Evolutionary conservation across 768 basidiomycete species (phyloP).

Genomic region (Collybia nuda): DNA sequence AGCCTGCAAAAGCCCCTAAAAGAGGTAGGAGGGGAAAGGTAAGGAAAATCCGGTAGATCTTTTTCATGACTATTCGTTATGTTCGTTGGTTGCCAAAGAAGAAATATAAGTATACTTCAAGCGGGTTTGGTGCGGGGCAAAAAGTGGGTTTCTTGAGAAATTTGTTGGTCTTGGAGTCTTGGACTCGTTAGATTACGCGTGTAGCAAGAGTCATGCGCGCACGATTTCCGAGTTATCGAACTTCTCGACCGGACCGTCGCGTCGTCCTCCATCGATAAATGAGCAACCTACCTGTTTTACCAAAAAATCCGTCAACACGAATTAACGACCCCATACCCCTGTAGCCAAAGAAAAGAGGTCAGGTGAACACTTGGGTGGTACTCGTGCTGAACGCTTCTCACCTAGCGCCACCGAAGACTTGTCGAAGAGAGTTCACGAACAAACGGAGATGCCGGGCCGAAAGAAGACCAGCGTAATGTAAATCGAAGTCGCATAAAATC

Average conservation of each 20-base stretch:
- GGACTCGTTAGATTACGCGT: slow-evolving; percentile 6
- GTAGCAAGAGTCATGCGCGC: slow-evolving; percentile 12
- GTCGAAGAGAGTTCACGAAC: too few species aligned
- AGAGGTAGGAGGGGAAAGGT: slow-evolving; percentile 3
- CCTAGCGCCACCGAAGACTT: too few species aligned
- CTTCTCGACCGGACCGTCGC: slow-evolving; percentile 9
- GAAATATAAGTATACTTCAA: slow-evolving; percentile 4
- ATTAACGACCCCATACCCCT: too few species aligned
- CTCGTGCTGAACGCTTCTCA: too few species aligned
- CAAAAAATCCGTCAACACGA: too few species aligned
- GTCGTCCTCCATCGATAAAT: too few species aligned
- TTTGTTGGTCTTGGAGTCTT: slow-evolving; percentile 1
- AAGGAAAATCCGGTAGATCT: slow-evolving; percentile 7
- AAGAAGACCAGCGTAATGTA: too few species aligned
- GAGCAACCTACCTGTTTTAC: too few species aligned
- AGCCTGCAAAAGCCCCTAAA: slow-evolving; percentile 1
- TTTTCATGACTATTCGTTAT: slow-evolving; percentile 6
- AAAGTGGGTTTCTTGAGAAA: background rate
- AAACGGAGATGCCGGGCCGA: too few species aligned
- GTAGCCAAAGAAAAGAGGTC: too few species aligned
- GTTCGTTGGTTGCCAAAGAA: background rate
- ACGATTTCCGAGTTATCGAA: slow-evolving; percentile 2
- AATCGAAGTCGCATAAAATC: too few species aligned
- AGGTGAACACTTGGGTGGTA: too few species aligned
- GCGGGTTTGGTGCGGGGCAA: slow-evolving; percentile 15